These are phyloP conservation scores for Debaryomycetaceae sp. DNA, from an alignment of 1,139 yeast genomes.

Conservation along the genomic window DNA sequence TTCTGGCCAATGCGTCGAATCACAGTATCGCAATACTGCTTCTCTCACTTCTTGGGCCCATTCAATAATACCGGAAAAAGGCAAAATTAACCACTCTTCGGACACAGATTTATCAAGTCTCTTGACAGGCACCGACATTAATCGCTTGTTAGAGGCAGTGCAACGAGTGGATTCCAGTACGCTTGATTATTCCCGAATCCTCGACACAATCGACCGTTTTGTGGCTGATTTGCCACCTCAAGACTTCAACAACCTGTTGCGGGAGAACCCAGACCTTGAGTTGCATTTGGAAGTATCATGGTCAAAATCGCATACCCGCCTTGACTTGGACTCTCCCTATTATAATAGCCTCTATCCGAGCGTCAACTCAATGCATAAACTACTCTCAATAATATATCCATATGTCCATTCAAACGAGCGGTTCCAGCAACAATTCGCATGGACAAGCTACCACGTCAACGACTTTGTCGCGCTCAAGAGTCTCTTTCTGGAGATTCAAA, in stretches of 20 bases:
- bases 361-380: slow-evolving; percentile 11
- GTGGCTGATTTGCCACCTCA: neutral
- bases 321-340: slow-evolving; percentile 7
- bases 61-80: too few relatives aligned
- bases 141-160: too few relatives aligned
- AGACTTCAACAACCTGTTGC: neutral
- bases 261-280: slow-evolving; percentile 1
- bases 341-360: slow-evolving; percentile 8
- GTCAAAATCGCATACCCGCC: slow-evolving; percentile 5
- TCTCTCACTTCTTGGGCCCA: too few relatives aligned
- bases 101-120: too few relatives aligned
- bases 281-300: slow-evolving; percentile 11
- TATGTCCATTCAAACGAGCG: slow-evolving; percentile 4
- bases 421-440: slow-evolving; percentile 17
- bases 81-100: too few relatives aligned
- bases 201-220: neutral
- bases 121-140: too few relatives aligned
- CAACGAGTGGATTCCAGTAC: too few relatives aligned
- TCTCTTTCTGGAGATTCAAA: slow-evolving; percentile 11
- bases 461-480: slow-evolving; percentile 14
- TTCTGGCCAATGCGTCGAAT: too few relatives aligned
- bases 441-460: slow-evolving; percentile 25
- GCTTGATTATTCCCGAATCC: too few relatives aligned
- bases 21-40: too few relatives aligned
- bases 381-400: slow-evolving; percentile 6